Evolutionary conservation across 2,329 filamentous ascomycete species (phyloP).

Genomic region (Onygenales sp.): DNA sequence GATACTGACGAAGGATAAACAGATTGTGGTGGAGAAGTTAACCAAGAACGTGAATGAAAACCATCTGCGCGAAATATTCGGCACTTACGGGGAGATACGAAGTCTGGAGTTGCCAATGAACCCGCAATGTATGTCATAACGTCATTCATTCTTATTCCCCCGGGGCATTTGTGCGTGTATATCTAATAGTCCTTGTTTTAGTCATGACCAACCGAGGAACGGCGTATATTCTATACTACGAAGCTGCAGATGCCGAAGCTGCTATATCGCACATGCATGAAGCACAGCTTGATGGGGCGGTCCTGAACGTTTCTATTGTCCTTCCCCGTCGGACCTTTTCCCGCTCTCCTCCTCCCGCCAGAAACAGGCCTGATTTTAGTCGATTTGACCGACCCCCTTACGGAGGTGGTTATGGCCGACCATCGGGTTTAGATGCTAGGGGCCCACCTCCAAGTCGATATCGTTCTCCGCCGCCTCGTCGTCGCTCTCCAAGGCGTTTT

Average conservation of each 20-base stretch:
- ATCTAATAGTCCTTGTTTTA: conserved; percentile 26
- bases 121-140: conserved; percentile 56
- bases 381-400: conserved; percentile 30
- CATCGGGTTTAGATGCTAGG: conserved; percentile 15
- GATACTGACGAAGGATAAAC: conserved; percentile 2
- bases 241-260: conserved; percentile 68
- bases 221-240: conserved; percentile 78
- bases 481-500: conserved; percentile 25
- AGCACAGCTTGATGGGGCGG: conserved; percentile 76
- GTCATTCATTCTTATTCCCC: neutral
- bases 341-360: conserved; percentile 62
- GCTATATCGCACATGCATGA: conserved; percentile 98
- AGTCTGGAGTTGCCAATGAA: conserved; percentile 89
- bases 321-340: conserved; percentile 76
- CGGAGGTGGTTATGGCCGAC: conserved; percentile 25
- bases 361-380: conserved; percentile 52
- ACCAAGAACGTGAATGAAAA: conserved; percentile 89
- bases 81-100: conserved; percentile 72
- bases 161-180: conserved; percentile 2
- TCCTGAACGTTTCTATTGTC: conserved; percentile 81
- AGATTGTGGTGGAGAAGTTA: conserved; percentile 94
- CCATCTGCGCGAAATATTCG: conserved; percentile 87
- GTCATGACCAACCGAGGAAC: conserved; percentile 86
- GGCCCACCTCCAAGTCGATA: conserved; percentile 16
- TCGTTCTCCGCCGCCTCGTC: conserved; percentile 24